A percentile compares a stretch with the other conserved stretches of the same genome.
Conservation (phyloP, 352 stramenopile species). For the Phytophthora sp. region DNA sequence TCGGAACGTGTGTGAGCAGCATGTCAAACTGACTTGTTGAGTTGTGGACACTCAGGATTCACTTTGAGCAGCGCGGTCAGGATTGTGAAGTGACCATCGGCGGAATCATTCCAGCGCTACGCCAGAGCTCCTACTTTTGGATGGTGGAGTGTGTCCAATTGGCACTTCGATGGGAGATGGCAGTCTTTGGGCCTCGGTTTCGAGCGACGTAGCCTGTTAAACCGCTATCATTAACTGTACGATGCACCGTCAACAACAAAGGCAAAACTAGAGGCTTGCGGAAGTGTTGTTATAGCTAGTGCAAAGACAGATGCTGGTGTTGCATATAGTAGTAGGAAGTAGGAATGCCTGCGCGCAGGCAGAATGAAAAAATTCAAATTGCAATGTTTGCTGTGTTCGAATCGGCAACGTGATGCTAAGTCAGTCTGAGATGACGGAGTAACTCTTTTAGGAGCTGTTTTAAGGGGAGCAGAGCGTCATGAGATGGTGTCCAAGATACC, state of each 20-base stretch:
- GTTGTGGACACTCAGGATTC: slow-evolving; percentile 15
- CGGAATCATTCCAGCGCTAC: slow-evolving; percentile 40
- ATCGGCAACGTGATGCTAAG: too few relatives aligned
- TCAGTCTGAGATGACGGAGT: too few relatives aligned
- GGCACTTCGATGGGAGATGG: slow-evolving; percentile 47
- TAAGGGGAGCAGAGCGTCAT: too few relatives aligned
- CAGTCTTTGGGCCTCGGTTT: slow-evolving; percentile 40
- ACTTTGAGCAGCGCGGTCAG: slow-evolving; percentile 40
- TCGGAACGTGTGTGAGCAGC: background rate
- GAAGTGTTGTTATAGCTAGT: slow-evolving; percentile 7
- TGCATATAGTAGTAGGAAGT: slow-evolving; percentile 2
- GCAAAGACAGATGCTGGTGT: slow-evolving; percentile 3
- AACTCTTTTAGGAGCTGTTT: too few relatives aligned
- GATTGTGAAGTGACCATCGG: slow-evolving; percentile 43
- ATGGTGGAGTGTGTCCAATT: slow-evolving; percentile 47
- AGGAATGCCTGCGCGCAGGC: background rate
- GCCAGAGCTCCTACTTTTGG: slow-evolving; percentile 49
- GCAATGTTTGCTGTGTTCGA: slow-evolving; percentile 3
- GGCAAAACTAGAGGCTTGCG: background rate
- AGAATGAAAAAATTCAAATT: too few relatives aligned
- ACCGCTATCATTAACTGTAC: background rate
- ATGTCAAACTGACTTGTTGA: slow-evolving; percentile 3
- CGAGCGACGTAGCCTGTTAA: slow-evolving; percentile 9
- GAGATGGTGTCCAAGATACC: too few relatives aligned
- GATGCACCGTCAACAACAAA: slow-evolving; percentile 1